Conservation (phyloP, 148 eudicot species). For the Dysphania ambrosioides region DNA sequence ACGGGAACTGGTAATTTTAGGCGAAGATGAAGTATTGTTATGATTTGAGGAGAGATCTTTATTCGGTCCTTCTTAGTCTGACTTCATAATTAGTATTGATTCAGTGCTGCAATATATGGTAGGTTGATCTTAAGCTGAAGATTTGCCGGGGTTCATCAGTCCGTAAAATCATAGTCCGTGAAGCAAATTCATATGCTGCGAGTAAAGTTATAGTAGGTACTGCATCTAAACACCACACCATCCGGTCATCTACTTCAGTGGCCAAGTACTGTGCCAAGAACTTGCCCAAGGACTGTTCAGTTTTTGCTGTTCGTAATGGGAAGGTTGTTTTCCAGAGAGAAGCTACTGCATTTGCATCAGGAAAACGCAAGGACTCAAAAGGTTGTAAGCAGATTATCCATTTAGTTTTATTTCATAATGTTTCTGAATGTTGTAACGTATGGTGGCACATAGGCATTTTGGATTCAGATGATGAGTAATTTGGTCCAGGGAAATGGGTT, state of each 20-base stretch:
- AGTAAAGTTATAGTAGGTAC: conserved; percentile 67
- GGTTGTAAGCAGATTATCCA: conserved; percentile 27
- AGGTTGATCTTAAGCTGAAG: conserved; percentile 97
- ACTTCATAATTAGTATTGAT: too few relatives aligned
- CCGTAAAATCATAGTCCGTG: conserved; percentile 71
- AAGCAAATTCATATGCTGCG: conserved; percentile 61
- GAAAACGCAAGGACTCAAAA: conserved; percentile 24
- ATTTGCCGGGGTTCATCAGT: conserved; percentile 84
- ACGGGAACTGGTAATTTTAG: too few relatives aligned
- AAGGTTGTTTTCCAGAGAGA: conserved; percentile 75
- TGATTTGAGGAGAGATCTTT: too few relatives aligned
- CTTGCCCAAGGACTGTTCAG: conserved; percentile 62
- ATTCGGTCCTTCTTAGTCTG: too few relatives aligned
- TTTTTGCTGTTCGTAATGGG: conserved; percentile 83
- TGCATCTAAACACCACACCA: conserved; percentile 49
- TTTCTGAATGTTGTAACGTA: not conserved
- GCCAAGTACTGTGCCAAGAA: conserved; percentile 90
- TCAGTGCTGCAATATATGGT: conserved; percentile 11
- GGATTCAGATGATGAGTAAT: not conserved
- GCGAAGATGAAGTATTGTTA: too few relatives aligned
- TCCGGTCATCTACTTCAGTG: conserved; percentile 62
- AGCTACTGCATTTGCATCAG: conserved; percentile 31
- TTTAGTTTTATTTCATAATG: conserved; percentile 1
- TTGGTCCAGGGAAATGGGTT: not conserved
- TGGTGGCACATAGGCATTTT: not conserved